Evolutionary conservation across 305 asterid species (phyloP).

Genomic region (Fraxinus nigra): DNA sequence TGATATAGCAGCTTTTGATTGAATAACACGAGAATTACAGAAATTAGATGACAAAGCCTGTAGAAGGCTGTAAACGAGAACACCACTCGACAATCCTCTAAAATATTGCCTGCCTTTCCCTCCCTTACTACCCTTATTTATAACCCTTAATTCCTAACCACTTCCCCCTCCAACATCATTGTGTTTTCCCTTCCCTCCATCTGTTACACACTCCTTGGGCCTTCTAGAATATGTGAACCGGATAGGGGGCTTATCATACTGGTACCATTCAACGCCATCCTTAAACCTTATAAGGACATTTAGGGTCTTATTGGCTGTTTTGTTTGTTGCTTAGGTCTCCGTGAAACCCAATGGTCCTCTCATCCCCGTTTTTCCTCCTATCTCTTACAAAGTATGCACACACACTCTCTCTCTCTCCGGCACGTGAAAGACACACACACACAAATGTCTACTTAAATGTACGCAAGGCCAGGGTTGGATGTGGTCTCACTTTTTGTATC

Average conservation of each 20-base stretch:
- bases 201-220: background rate
- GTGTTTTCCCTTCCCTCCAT: background rate
- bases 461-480: background rate
- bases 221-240: background rate
- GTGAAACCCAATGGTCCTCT: background rate
- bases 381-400: background rate
- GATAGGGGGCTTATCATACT: background rate
- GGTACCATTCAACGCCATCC: background rate
- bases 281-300: background rate
- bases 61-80: background rate
- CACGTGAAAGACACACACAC: background rate
- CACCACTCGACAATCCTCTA: background rate
- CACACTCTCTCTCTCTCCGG: background rate
- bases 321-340: background rate
- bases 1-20: constrained; percentile 23
- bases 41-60: background rate
- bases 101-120: background rate
- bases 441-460: background rate
- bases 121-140: background rate
- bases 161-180: background rate
- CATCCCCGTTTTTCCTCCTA: background rate
- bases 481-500: background rate
- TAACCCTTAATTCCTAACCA: background rate
- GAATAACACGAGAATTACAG: constrained; percentile 40
- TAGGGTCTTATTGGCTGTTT: background rate